Evolutionary conservation across 1,139 yeast genomes (phyloP).

Genomic region (Diutina catenulata): DNA sequence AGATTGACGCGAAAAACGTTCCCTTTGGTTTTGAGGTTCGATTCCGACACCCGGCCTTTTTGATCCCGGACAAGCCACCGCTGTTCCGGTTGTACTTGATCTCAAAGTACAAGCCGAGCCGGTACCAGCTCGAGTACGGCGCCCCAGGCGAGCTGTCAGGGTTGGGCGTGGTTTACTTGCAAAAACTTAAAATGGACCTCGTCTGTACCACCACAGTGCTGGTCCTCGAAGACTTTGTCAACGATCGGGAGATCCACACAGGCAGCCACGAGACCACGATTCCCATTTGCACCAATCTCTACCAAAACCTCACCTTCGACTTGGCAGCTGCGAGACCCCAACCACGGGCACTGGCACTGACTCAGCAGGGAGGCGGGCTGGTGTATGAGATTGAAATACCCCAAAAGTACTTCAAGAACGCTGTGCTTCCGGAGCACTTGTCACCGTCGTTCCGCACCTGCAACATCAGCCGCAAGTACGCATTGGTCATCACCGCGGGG

Average conservation of each 20-base stretch:
- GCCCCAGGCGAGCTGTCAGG: slow-evolving; percentile 34
- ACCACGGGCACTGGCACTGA: slow-evolving; percentile 9
- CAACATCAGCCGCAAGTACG: slow-evolving; percentile 40
- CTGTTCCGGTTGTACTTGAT: slow-evolving; percentile 28
- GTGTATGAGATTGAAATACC: slow-evolving; percentile 39
- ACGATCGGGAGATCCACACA: slow-evolving; percentile 17
- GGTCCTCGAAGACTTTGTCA: slow-evolving; percentile 23
- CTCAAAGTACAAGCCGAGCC: slow-evolving; percentile 21
- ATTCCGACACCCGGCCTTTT: slow-evolving; percentile 32
- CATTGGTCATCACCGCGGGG: slow-evolving; percentile 31
- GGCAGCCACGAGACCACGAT: slow-evolving; percentile 19
- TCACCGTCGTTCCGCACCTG: slow-evolving; percentile 50
- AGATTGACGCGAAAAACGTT: slow-evolving; percentile 19
- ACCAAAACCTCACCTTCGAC: slow-evolving; percentile 29
- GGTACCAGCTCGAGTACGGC: slow-evolving; percentile 26
- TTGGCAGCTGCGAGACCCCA: slow-evolving; percentile 16
- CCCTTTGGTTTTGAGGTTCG: slow-evolving; percentile 36
- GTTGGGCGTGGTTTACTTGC: slow-evolving; percentile 33
- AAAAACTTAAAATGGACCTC: slow-evolving; percentile 24
- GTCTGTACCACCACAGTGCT: slow-evolving; percentile 20
- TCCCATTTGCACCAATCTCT: slow-evolving; percentile 20
- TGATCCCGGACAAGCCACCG: slow-evolving; percentile 31
- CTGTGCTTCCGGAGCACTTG: slow-evolving; percentile 35
- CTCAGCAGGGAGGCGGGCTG: slow-evolving; percentile 11
- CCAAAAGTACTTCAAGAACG: slow-evolving; percentile 22